Conservation (phyloP, 2,329 filamentous ascomycete species). For the Cladosporium sp. region DNA sequence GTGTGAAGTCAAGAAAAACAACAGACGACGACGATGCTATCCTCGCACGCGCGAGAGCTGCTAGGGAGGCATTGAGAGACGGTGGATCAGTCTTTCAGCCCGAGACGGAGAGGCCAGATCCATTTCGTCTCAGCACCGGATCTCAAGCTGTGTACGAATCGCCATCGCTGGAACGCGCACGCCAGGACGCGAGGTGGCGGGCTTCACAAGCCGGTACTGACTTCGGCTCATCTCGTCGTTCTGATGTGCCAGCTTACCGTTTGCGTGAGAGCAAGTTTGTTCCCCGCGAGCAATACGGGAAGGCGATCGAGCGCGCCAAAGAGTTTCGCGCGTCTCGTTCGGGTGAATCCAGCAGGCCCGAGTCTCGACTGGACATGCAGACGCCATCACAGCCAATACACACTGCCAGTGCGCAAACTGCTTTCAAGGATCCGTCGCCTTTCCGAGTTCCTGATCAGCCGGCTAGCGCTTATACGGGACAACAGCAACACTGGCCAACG, state of each 20-base stretch:
- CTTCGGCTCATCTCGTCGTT: slow-evolving; percentile 7
- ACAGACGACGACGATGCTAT: slow-evolving; percentile 29
- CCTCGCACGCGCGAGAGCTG: slow-evolving; percentile 28
- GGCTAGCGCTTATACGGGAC: not conserved
- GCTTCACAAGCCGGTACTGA: slow-evolving; percentile 14
- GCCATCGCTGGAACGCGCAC: slow-evolving; percentile 27
- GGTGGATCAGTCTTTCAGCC: not conserved
- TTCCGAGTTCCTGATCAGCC: not conserved
- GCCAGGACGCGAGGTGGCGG: slow-evolving; percentile 26
- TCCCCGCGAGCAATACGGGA: slow-evolving; percentile 29
- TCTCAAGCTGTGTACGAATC: slow-evolving; percentile 25
- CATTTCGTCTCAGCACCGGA: slow-evolving; percentile 18
- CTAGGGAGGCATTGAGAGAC: slow-evolving; percentile 25
- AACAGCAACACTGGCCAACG: not conserved
- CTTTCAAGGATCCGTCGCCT: not conserved
- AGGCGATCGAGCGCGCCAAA: slow-evolving; percentile 28
- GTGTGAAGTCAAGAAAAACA: slow-evolving; percentile 15
- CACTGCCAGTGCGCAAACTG: not conserved
- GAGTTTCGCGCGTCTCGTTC: slow-evolving; percentile 22
- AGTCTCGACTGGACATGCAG: not conserved
- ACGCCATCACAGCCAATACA: not conserved
- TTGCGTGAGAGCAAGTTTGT: slow-evolving; percentile 32
- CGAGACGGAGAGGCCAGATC: slow-evolving; percentile 14
- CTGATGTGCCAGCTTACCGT: slow-evolving; percentile 30
- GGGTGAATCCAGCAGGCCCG: slow-evolving; percentile 10